Evolutionary conservation across 305 asterid genomes (phyloP).

Genomic region (Fraxinus velutina): DNA sequence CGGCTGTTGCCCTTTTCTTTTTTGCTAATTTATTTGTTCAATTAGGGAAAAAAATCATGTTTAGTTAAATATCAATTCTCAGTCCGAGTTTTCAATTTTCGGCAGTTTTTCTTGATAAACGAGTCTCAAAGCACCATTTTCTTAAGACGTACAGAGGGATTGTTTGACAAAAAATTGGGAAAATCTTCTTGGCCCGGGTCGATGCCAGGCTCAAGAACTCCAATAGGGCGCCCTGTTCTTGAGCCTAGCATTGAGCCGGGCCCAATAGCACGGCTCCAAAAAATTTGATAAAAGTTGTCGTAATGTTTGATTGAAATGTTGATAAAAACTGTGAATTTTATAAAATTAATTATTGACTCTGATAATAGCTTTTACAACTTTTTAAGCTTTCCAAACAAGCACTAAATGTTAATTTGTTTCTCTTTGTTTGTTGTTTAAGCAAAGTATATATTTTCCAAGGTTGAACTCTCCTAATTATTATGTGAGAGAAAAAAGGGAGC

Average conservation of each 20-base stretch:
- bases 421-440: not conserved
- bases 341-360: too few relatives aligned
- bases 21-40: not conserved
- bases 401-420: not conserved
- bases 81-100: not conserved
- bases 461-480: not conserved
- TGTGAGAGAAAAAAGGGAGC: not conserved
- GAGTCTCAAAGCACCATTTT: not conserved
- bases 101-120: not conserved
- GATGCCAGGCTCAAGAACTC: too few relatives aligned
- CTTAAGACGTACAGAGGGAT: not conserved
- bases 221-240: too few relatives aligned
- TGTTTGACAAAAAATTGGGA: too few relatives aligned
- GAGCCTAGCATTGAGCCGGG: too few relatives aligned
- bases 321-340: too few relatives aligned
- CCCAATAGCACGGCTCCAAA: too few relatives aligned
- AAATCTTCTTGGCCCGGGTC: too few relatives aligned
- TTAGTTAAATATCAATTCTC: not conserved
- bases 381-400: not conserved
- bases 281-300: too few relatives aligned
- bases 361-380: too few relatives aligned
- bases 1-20: slow-evolving; percentile 22
- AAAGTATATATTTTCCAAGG: not conserved
- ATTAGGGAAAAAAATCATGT: not conserved
- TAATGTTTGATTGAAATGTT: too few relatives aligned